Conservation (phyloP, 306 rosid genomes). For the Geum urbanum region DNA sequence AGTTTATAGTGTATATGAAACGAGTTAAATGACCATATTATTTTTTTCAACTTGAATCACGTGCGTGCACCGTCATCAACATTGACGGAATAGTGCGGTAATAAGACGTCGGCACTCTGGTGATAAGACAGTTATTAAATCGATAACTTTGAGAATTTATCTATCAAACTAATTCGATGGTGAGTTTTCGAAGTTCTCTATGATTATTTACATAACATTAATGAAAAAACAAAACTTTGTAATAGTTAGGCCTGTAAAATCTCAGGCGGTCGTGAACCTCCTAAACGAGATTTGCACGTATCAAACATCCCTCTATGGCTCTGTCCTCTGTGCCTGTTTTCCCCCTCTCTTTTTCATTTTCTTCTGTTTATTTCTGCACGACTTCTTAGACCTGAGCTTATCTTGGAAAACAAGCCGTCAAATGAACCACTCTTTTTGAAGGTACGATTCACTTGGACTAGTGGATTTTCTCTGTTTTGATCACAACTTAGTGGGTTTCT, state of each 20-base stretch:
- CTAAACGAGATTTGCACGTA: not conserved
- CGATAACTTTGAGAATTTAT: too few relatives aligned
- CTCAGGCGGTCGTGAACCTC: not conserved
- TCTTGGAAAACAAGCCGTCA: not conserved
- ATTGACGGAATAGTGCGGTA: too few relatives aligned
- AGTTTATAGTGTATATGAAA: too few relatives aligned
- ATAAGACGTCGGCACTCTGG: too few relatives aligned
- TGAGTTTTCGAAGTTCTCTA: too few relatives aligned
- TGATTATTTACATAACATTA: too few relatives aligned
- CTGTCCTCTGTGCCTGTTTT: not conserved
- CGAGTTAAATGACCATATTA: too few relatives aligned
- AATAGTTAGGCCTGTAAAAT: not conserved
- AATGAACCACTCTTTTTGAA: not conserved
- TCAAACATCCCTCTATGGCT: not conserved
- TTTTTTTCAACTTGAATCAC: too few relatives aligned
- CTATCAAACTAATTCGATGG: too few relatives aligned
- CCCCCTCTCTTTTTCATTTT: not conserved
- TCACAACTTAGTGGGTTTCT: not conserved
- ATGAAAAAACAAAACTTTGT: too few relatives aligned
- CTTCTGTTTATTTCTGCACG: not conserved
- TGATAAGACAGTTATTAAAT: too few relatives aligned
- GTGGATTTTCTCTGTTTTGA: not conserved
- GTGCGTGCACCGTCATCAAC: too few relatives aligned
- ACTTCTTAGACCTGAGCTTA: not conserved
- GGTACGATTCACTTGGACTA: constrained; percentile 5